Evolutionary conservation across 2,329 filamentous ascomycete genomes (phyloP), one percentile per base, ranked within the genome.

Genomic region (Pseudogymnoascus sp.): DNA sequence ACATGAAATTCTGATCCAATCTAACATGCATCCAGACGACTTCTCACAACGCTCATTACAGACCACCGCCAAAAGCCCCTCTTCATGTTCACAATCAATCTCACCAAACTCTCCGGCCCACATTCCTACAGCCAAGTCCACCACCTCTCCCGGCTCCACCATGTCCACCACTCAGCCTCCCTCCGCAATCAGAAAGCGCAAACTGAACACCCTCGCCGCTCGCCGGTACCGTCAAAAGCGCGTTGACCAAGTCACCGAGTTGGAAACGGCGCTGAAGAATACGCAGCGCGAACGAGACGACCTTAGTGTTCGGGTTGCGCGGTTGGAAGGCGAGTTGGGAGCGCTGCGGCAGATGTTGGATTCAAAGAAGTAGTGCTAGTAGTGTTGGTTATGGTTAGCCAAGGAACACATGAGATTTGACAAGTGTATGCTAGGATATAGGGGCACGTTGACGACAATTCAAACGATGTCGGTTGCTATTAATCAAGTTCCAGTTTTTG

Each of bases 181-280:
- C 24, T 63, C 61, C 37, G 63, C 64, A 54, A 60, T 70, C 35
- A 64, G 71, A 35, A 88, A 88, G 72, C 84, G 87, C 29, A 81
- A 83, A 64, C 81, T 83, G 64, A 89, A 90, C 72, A 89, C 86
- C 11, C 78, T 88, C 64, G 86, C 87, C n/a, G 87, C 87, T 31
- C 81, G 85, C 64, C 85, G 86, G 64, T 89, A 88, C 70, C 83
- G 87, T 26, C 86, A 89, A 71, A 87, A 87, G 71, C 83, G 85
- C 50, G 78, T 89, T 35, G 86, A 89, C 67, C 83, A 85, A 64
- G 82, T 88, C 71, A 74, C 74, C 26, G 81, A 83, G 64, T 77
- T 90, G 33, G 86, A 89, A 71, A 72, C 74, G 7, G 79, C 82
- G 17, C 74, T 90, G 41, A 79, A 79, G 54, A 78, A 81, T 44